Conservation (phyloP, 768 basidiomycete genomes). For the Suillus variegatus region DNA sequence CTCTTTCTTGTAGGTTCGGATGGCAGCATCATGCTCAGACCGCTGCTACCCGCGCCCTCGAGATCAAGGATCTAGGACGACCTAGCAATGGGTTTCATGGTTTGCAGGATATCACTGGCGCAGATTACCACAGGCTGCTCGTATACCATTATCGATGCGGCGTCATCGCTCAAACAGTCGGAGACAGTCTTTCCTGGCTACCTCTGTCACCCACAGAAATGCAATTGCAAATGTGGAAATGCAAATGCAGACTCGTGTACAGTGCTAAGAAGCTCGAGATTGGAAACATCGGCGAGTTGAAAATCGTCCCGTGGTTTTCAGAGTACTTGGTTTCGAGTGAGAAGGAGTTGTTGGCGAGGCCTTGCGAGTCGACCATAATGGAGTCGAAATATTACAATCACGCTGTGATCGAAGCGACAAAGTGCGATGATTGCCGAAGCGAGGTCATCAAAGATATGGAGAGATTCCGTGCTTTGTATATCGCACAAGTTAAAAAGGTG, state of each 20-base stretch:
- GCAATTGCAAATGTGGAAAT: too few species aligned
- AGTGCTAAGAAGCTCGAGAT: neutral
- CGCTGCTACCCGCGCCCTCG: conserved; percentile 26
- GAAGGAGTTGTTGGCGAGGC: neutral
- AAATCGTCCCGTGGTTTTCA: neutral
- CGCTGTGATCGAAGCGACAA: neutral
- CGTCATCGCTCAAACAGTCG: conserved; percentile 8
- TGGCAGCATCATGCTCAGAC: conserved; percentile 20
- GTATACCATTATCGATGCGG: conserved; percentile 44
- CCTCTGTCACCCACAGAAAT: too few species aligned
- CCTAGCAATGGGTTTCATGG: conserved; percentile 32
- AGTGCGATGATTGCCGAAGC: neutral
- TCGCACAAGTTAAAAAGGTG: neutral
- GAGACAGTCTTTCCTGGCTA: neutral
- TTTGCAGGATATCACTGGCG: conserved; percentile 43
- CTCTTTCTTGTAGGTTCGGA: conserved; percentile 25
- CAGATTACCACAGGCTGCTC: conserved; percentile 41
- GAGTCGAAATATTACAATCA: neutral
- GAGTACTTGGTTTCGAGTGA: conserved; percentile 7
- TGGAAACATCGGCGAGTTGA: neutral
- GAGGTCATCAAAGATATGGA: neutral
- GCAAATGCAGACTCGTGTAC: too few species aligned
- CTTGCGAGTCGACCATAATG: conserved; percentile 4
- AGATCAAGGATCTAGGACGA: conserved; percentile 7
- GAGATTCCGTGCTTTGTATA: conserved; percentile 2